These are phyloP conservation scores for Mortierella sp. DNA, from an alignment of 371 early-diverging fungal species.

Conservation along the genomic window DNA sequence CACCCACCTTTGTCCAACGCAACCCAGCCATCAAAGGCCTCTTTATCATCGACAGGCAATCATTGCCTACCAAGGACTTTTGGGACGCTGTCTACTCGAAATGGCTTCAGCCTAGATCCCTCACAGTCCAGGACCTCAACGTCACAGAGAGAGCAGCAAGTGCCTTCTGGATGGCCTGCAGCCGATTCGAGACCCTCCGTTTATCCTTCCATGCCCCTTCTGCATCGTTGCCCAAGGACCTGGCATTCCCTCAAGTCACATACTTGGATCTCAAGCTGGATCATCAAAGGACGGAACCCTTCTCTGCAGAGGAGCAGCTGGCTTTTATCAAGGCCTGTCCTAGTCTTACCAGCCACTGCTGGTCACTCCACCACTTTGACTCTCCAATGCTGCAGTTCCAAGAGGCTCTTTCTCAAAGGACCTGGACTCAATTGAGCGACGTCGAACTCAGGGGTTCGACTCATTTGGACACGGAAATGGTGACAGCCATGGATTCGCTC, in stretches of 20 bases:
- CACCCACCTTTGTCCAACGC: not conserved
- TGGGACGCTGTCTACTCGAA: not conserved
- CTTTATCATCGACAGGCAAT: not conserved
- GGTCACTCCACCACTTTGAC: conserved; percentile 4
- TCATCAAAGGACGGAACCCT: not conserved
- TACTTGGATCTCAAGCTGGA: not conserved
- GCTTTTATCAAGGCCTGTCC: not conserved
- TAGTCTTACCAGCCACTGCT: not conserved
- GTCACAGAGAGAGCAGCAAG: not conserved
- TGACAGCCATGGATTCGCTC: not conserved
- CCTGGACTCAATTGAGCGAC: not conserved
- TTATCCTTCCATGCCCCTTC: not conserved
- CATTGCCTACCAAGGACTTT: conserved; percentile 1
- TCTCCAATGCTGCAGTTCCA: conserved; percentile 8
- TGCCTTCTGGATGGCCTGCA: conserved; percentile 3
- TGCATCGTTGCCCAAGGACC: not conserved
- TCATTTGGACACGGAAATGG: not conserved
- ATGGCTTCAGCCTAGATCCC: not conserved
- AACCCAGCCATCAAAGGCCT: conserved; percentile 1
- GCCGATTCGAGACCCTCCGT: not conserved
- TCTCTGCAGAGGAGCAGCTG: not conserved
- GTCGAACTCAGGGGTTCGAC: not conserved
- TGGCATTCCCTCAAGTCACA: not conserved
- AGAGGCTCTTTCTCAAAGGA: not conserved
- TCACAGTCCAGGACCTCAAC: not conserved